These are phyloP conservation scores for Artemisia annua DNA, from an alignment of 129 eudicot genomes.

Conservation along the genomic window DNA sequence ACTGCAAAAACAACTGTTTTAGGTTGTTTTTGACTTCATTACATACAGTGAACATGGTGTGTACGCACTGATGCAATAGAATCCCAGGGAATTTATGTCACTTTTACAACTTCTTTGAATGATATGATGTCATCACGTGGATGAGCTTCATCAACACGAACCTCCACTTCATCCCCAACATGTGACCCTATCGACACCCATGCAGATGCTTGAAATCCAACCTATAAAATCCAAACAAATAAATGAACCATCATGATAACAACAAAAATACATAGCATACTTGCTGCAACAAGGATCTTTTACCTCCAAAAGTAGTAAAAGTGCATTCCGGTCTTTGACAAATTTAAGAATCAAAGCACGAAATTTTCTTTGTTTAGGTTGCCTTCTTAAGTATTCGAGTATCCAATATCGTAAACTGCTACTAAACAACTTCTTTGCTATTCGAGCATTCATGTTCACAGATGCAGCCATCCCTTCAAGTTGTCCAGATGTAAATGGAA, in stretches of 20 bases:
- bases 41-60: not conserved
- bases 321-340: slow-evolving; percentile 79
- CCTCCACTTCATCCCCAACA: slow-evolving; percentile 79
- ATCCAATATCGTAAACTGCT: slow-evolving; percentile 90
- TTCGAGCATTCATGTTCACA: slow-evolving; percentile 63
- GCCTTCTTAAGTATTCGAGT: slow-evolving; percentile 77
- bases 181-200: slow-evolving; percentile 73
- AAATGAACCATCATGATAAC: not conserved
- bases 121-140: slow-evolving; percentile 79
- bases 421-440: slow-evolving; percentile 60
- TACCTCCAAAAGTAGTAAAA: slow-evolving; percentile 82
- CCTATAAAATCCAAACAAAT: slow-evolving; percentile 39
- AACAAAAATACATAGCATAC: slow-evolving; percentile 4
- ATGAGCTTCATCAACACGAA: slow-evolving; percentile 73
- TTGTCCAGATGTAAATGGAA: slow-evolving; percentile 83
- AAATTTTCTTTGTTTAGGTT: slow-evolving; percentile 70
- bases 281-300: not conserved
- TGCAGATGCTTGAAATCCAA: slow-evolving; percentile 77
- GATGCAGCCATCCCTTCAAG: slow-evolving; percentile 78
- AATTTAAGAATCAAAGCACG: slow-evolving; percentile 84
- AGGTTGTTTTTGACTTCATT: slow-evolving; percentile 20
- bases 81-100: slow-evolving; percentile 25
- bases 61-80: slow-evolving; percentile 8
- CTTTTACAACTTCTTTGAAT: slow-evolving; percentile 55
- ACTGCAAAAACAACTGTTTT: slow-evolving; percentile 19